These are phyloP conservation scores for Schizosaccharomyces japonicus DNA, from an alignment of 805 yeast species.

Conservation along the genomic window DNA sequence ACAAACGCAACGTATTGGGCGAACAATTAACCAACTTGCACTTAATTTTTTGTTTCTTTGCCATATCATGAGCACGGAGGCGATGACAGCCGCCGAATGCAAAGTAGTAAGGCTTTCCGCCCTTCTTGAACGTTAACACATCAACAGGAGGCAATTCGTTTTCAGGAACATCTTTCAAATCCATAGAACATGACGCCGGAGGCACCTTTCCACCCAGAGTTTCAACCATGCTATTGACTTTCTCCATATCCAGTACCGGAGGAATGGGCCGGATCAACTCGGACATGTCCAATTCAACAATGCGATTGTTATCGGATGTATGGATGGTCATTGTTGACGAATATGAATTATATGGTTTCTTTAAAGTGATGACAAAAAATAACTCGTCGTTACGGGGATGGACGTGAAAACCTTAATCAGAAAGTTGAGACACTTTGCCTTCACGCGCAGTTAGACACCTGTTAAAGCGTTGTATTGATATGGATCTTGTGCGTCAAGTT, in stretches of 20 bases:
- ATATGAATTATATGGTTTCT: not conserved
- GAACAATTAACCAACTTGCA: slow-evolving; percentile 56
- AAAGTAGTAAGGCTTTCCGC: slow-evolving; percentile 38
- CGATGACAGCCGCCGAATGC: slow-evolving; percentile 75
- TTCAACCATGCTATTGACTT: slow-evolving; percentile 46
- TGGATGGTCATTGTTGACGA: slow-evolving; percentile 3
- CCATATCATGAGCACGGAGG: slow-evolving; percentile 55
- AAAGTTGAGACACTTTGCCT: too few species aligned
- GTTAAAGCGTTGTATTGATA: too few species aligned
- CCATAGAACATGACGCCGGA: not conserved
- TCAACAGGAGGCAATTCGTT: slow-evolving; percentile 61
- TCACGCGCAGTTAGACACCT: too few species aligned
- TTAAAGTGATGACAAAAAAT: too few species aligned
- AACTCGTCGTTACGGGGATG: too few species aligned
- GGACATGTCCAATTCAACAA: slow-evolving; percentile 2
- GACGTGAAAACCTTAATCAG: too few species aligned
- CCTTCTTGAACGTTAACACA: slow-evolving; percentile 39
- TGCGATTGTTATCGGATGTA: not conserved
- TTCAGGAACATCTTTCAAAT: slow-evolving; percentile 15
- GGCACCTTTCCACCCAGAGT: slow-evolving; percentile 16
- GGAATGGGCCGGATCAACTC: slow-evolving; percentile 57
- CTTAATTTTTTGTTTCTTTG: slow-evolving; percentile 26
- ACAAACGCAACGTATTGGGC: slow-evolving; percentile 34
- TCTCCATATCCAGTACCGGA: slow-evolving; percentile 48
- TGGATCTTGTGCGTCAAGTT: too few species aligned